Conservation (phyloP, 2,329 filamentous ascomycete genomes). For the Setomelanomma holmii region DNA sequence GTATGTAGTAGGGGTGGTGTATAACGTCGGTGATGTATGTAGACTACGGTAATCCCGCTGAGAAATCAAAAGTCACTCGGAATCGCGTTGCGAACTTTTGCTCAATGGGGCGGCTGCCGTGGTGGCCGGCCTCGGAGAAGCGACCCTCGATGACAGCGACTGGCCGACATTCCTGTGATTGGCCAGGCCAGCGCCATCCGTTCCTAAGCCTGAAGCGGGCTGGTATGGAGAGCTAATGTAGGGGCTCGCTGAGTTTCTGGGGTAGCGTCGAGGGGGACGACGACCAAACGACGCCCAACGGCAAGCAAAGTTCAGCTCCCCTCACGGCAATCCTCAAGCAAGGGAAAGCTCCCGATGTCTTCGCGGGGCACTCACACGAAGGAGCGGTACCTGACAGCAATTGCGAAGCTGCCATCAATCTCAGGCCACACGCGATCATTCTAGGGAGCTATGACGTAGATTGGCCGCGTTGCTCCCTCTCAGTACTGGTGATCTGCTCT, state of each 20-base stretch:
- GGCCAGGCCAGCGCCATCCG: not conserved
- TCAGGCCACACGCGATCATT: conserved; percentile 8
- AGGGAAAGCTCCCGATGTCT: not conserved
- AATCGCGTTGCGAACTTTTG: conserved; percentile 30
- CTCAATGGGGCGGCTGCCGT: conserved; percentile 16
- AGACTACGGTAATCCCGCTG: conserved; percentile 1
- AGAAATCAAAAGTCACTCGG: conserved; percentile 16
- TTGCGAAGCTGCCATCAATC: not conserved
- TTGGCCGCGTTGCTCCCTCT: conserved; percentile 3
- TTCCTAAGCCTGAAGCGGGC: not conserved
- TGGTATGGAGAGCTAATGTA: not conserved
- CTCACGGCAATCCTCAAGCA: not conserved
- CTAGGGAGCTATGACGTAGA: conserved; percentile 23
- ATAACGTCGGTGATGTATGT: not conserved
- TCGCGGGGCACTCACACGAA: not conserved
- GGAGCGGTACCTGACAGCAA: not conserved
- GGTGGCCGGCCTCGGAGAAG: conserved; percentile 37
- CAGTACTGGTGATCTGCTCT: conserved; percentile 13
- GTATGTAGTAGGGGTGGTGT: not conserved
- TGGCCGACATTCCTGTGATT: conserved; percentile 8
- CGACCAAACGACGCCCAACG: not conserved
- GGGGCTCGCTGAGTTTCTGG: not conserved
- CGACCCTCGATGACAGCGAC: conserved; percentile 18
- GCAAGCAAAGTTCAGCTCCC: not conserved
- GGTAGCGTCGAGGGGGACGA: not conserved